Conservation (phyloP, 1,139 yeast species). For the Magnusiomyces sp. region DNA sequence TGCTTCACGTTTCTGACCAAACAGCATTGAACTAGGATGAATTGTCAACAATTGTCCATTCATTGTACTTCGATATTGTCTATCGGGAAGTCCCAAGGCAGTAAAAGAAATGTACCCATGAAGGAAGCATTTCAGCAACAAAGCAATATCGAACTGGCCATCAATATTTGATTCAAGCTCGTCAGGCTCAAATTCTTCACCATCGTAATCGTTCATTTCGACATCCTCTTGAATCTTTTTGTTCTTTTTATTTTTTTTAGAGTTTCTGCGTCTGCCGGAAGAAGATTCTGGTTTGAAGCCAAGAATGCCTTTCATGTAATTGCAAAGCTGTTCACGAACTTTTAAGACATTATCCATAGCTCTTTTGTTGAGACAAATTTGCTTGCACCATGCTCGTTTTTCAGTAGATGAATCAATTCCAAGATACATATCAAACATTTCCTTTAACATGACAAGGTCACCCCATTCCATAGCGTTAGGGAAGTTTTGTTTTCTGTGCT, state of each 20-base stretch:
- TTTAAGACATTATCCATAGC: slow-evolving; percentile 73
- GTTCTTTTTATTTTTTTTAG: not conserved
- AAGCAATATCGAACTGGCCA: slow-evolving; percentile 42
- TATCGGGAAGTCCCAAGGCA: slow-evolving; percentile 91
- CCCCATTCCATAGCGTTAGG: slow-evolving; percentile 67
- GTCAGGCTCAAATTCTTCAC: slow-evolving; percentile 12
- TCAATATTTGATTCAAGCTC: slow-evolving; percentile 13
- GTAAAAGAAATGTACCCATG: slow-evolving; percentile 77
- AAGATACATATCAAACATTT: slow-evolving; percentile 55
- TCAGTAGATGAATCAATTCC: slow-evolving; percentile 37
- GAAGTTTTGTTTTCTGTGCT: slow-evolving; percentile 40
- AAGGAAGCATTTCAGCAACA: slow-evolving; percentile 61
- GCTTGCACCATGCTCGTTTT: slow-evolving; percentile 74
- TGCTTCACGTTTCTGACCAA: slow-evolving; percentile 76
- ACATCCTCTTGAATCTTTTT: slow-evolving; percentile 17
- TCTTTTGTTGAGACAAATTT: slow-evolving; percentile 62
- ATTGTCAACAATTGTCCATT: slow-evolving; percentile 58
- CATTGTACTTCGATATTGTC: slow-evolving; percentile 78
- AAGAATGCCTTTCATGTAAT: slow-evolving; percentile 45
- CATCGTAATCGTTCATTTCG: slow-evolving; percentile 18
- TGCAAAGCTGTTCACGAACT: slow-evolving; percentile 66
- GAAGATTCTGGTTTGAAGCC: not conserved
- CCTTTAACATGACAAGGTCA: slow-evolving; percentile 76
- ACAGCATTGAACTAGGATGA: slow-evolving; percentile 86
- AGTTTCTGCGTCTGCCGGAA: not conserved